Base-by-base conservation (phyloP, 768 basidiomycete genomes). In the Neoboletus subvelutipes region DNA sequence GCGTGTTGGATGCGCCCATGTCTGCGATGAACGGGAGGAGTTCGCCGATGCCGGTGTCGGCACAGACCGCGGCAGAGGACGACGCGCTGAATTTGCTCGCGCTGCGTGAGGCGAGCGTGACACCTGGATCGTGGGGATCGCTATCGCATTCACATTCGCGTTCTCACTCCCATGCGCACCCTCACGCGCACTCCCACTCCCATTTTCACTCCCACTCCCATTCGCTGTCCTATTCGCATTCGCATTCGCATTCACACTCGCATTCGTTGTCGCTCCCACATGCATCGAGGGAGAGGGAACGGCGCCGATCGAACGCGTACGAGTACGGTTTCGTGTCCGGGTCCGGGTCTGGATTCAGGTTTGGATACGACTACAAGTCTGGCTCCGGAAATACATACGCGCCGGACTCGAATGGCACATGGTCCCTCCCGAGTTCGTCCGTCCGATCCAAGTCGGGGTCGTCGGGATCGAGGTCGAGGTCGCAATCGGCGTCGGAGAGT, bases 341-440 rank as follows among this genome's bases (percentile, higher is more conserved):
- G 4, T 12, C 43, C 6, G 36, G 55, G n/a, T 4, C 24, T 17
- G 24, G 17, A 0, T 31, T 20, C 11, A 29, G 47, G 28, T 28
- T 48, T 31, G 51, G 55, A 26, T n/a, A 29, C 2, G 60, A 42
- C 18, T 18, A 29, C 11, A 29, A 2, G 46, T 20, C 45, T 29
- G n/a, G 34, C n/a, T 34, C 40, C 1, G 31, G 50, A 4, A n/a
- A 47, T 6, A 20, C 36, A 28, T 56, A 67, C 43, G 61, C 66
- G 2, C 36, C 53, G 17, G 42, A 53, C 64, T 60, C 67, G 24
- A 70, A 73, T 31, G 81, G 76, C 24, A 80, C 76, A 33, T 84
- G 83, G 82, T 81, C 81, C 15, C 75, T 83, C 43, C 83, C 81
- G 24, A 76, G 78, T 34, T 84, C 83, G 26, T 83, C 83, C 1